Evolutionary conservation across 2,329 filamentous ascomycete genomes (phyloP), one percentile per base, ranked within the genome.

Genomic region (Chrysosporium queenslandicum): DNA sequence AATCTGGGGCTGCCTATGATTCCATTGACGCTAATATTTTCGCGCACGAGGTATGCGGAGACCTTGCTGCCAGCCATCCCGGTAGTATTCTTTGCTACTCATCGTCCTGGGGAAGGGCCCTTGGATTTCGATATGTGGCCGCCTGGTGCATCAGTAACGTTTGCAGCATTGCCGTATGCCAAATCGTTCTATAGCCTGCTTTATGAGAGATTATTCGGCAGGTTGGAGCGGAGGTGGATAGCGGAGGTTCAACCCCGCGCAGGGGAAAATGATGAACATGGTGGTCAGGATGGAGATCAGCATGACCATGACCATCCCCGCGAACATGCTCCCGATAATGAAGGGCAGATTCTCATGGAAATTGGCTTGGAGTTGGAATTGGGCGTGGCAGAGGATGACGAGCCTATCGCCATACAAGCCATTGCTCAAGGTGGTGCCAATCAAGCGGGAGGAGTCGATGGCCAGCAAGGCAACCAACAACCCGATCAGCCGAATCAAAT

Each of bases 1-100:
- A 75, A 77, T 53, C 59, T 84, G 25, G 82, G 82, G 1, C 66
- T 87, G 2, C 81, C 83, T 1, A 70, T 86, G 5, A 85, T 90
- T 53, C 83, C 81, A 0, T 74, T 84, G 9, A 74, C 80, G 1
- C 73, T 90, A 7, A 74, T 88, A 9, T 74, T 85, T n/a, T 83
- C 83, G 18, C 74, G 85, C 30, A 81, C 83, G 23, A 75, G 73
- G 1, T 72, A 83, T 45, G 78, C 79, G 27, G 83, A 87, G 58
- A 76, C 77, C 2, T 69, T 83, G 6, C 71, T 85, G 5, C 81
- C 82, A 1, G 76, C 79, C 18, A 71, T 85, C 16, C 82, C 82
- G 0, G 74, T 85, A 52, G 63, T 77, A 36, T 75, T 77, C 53
- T 74, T 78, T 56, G 72, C 72, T 29, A 71, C 72, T 6, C 71